These are phyloP conservation scores for Blastobotrys attinorum DNA, from an alignment of 805 yeast genomes.

Conservation along the genomic window DNA sequence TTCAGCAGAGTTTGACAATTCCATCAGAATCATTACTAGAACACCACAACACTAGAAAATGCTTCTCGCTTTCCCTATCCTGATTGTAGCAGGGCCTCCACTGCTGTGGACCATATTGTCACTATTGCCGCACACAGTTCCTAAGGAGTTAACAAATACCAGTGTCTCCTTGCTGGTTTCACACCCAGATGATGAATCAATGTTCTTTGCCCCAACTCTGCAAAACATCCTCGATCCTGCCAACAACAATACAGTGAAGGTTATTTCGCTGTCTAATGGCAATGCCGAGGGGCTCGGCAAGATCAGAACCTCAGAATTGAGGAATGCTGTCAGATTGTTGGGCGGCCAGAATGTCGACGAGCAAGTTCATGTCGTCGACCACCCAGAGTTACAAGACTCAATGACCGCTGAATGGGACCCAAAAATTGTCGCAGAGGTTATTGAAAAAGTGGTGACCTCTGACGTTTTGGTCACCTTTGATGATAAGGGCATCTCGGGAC, in stretches of 20 bases:
- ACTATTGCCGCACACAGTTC: slow-evolving; percentile 2
- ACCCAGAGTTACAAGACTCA: slow-evolving; percentile 53
- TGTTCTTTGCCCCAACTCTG: slow-evolving; percentile 87
- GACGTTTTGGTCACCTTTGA: slow-evolving; percentile 70
- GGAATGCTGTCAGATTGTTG: slow-evolving; percentile 43
- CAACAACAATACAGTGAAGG: slow-evolving; percentile 38
- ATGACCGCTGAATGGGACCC: slow-evolving; percentile 61
- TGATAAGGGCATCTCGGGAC: slow-evolving; percentile 70
- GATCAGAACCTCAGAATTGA: slow-evolving; percentile 53
- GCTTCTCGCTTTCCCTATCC: slow-evolving; percentile 5
- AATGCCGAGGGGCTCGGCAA: slow-evolving; percentile 67
- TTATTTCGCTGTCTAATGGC: slow-evolving; percentile 73
- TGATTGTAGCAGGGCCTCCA: slow-evolving; percentile 11
- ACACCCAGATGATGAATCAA: slow-evolving; percentile 97
- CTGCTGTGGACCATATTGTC: slow-evolving; percentile 11
- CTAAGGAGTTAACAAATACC: slow-evolving; percentile 15
- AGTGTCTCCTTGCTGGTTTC: slow-evolving; percentile 53
- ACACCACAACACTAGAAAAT: too few relatives aligned
- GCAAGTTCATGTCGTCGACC: slow-evolving; percentile 41
- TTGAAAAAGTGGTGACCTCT: slow-evolving; percentile 29
- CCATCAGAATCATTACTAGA: too few relatives aligned
- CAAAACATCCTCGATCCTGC: slow-evolving; percentile 41
- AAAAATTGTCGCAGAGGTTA: slow-evolving; percentile 33
- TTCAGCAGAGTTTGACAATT: too few relatives aligned
- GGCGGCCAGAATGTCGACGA: slow-evolving; percentile 36